phyloP scores from a whole-genome alignment of 306 rosid genomes.

The cucumber (Cucumis sativus) region DNA sequence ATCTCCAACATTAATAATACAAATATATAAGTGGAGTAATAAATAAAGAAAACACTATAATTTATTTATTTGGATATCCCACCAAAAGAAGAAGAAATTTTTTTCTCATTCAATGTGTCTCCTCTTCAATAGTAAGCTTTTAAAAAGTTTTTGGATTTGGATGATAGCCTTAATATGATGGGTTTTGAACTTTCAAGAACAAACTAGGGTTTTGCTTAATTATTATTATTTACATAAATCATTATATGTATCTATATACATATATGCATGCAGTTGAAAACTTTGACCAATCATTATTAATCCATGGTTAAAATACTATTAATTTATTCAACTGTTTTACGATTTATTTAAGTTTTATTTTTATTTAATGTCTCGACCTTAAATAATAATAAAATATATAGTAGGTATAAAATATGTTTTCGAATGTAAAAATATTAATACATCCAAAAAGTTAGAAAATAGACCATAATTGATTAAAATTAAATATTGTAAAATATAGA shows the following conservation, averaged over 20 bases:
- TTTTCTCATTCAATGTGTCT: background rate
- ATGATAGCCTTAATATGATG: background rate
- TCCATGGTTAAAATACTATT: too few relatives aligned
- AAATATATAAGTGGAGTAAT: background rate
- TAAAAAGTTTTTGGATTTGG: background rate
- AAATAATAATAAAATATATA: too few relatives aligned
- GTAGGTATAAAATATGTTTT: too few relatives aligned
- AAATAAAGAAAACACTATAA: background rate
- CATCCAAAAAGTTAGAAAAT: too few relatives aligned
- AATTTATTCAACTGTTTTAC: too few relatives aligned
- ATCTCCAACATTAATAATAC: background rate
- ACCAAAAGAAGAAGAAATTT: background rate
- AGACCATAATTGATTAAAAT: too few relatives aligned
- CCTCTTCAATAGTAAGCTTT: background rate
- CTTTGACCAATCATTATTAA: background rate
- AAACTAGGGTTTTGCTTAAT: background rate
- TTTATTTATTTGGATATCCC: background rate
- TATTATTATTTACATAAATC: background rate
- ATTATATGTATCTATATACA: background rate
- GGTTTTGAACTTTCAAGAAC: background rate
- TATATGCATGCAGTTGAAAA: constrained; percentile 1
- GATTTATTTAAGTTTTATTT: too few relatives aligned
- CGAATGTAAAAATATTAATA: too few relatives aligned
- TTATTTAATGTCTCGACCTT: too few relatives aligned
- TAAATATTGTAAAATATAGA: too few relatives aligned